Evolutionary conservation across 2,329 filamentous ascomycete species (phyloP), one percentile per base, ranked within the genome.

Genomic region (Madurella fahalii): DNA sequence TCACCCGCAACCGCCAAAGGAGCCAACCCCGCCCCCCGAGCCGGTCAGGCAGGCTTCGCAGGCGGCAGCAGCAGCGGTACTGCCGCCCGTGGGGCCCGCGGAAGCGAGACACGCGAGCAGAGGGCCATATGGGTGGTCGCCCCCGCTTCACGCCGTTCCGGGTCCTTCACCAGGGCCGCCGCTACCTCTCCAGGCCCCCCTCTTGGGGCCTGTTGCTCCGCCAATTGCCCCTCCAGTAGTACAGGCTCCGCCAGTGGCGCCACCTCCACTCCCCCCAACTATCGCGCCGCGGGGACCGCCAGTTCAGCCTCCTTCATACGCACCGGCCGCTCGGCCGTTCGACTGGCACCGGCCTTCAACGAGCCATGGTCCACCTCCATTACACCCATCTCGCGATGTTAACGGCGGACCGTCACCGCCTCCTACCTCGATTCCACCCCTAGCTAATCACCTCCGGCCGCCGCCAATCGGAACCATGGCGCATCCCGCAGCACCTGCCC

Each of bases 291-390:
- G 63, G 31, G 61, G 57, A 30, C 70, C 70, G 44, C 67, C 70
- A 4, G 61, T 73, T 15, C 57, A 60, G 13, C 64, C 71, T 47
- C 63, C 71, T 47, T 68, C 72, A 32, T 71, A 71, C 53, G 69
- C 73, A 7, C 69, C 74, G 5, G 64, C 72, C 4, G 63, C 62
- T 37, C 61, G 64, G 46, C 61, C 71, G 41, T 78, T 72, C 44
- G 78, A 79, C 54, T 83, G 81, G 76, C 74, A 77, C 52, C 76
- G 77, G 17, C 73, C 74, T 13, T 69, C 77, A 17, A 75, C 77
- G 34, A 77, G 77, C 50, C 76, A 79, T 56, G 57, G 60, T 2
- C 73, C 74, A 39, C 73, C 79, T 3, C 69, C 74, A 37, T 66
- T 74, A 30, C 74, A 76, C 50, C 75, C 48, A 4, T 40, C 54